phyloP scores from a whole-genome alignment of 164 flowering plant genomes.

The Nelumbo lutea region DNA sequence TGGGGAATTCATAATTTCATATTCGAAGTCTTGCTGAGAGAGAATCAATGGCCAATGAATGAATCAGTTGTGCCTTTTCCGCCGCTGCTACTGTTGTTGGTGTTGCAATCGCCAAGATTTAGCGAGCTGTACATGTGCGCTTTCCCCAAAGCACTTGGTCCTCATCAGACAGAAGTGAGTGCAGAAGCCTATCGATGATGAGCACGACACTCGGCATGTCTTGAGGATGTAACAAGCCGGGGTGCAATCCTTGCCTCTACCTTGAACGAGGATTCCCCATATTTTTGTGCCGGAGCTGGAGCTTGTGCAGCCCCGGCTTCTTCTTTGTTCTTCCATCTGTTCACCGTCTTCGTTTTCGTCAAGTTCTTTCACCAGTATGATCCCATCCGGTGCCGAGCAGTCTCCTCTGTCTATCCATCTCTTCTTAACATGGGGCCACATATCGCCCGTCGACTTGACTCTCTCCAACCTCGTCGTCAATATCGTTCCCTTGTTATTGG shows the following conservation, averaged over 20 bases:
- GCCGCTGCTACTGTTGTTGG: neutral
- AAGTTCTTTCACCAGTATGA: constrained; percentile 33
- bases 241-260: constrained; percentile 22
- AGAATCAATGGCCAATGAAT: too few species aligned
- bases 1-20: too few species aligned
- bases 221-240: constrained; percentile 30
- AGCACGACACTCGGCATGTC: constrained; percentile 26
- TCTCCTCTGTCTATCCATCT: constrained; percentile 21
- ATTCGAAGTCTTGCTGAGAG: too few species aligned
- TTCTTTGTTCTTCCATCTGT: neutral
- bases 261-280: constrained; percentile 40
- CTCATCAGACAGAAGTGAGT: constrained; percentile 35
- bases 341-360: neutral
- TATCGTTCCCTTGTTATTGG: constrained; percentile 1
- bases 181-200: constrained; percentile 24
- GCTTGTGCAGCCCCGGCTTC: neutral
- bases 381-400: constrained; percentile 23
- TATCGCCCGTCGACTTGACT: constrained; percentile 15
- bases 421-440: constrained; percentile 18
- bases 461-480: constrained; percentile 13
- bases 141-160: constrained; percentile 28
- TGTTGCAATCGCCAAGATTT: constrained; percentile 23
- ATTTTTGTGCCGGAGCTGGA: constrained; percentile 1
- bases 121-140: constrained; percentile 24
- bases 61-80: neutral